phyloP scores from a whole-genome alignment of 768 basidiomycete genomes.

The Suillus fuscotomentosus region DNA sequence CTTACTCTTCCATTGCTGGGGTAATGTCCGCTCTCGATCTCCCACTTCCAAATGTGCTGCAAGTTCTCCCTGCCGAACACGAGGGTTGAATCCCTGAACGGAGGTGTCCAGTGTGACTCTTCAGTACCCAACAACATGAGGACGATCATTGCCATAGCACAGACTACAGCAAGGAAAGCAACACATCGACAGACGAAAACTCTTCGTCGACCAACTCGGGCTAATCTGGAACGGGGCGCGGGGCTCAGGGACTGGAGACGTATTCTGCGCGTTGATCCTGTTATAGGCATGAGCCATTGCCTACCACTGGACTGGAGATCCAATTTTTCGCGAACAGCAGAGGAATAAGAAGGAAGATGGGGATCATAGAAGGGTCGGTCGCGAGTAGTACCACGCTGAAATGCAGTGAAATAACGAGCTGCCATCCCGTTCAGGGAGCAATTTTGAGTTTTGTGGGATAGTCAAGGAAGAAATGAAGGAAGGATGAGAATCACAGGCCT shows the following conservation, averaged over 20 bases:
- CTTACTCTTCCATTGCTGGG: slow-evolving; percentile 72
- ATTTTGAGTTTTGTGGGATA: background rate
- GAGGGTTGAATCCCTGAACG: slow-evolving; percentile 57
- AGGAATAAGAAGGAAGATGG: slow-evolving; percentile 19
- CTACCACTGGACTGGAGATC: slow-evolving; percentile 28
- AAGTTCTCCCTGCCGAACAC: slow-evolving; percentile 71
- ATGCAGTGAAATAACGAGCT: slow-evolving; percentile 6
- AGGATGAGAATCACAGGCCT: slow-evolving; percentile 1
- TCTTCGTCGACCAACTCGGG: slow-evolving; percentile 51
- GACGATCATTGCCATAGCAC: slow-evolving; percentile 42
- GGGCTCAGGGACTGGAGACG: slow-evolving; percentile 59
- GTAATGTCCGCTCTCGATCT: slow-evolving; percentile 86
- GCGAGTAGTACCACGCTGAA: slow-evolving; percentile 9
- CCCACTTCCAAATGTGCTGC: slow-evolving; percentile 91
- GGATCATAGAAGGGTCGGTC: slow-evolving; percentile 1
- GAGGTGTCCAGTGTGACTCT: slow-evolving; percentile 37
- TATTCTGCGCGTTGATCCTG: slow-evolving; percentile 55
- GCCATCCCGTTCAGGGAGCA: background rate
- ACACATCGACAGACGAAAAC: slow-evolving; percentile 54
- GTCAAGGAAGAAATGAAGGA: slow-evolving; percentile 1
- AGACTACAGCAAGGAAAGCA: slow-evolving; percentile 49
- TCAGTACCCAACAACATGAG: slow-evolving; percentile 43
- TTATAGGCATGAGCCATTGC: slow-evolving; percentile 55
- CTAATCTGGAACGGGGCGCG: slow-evolving; percentile 41
- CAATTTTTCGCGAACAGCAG: slow-evolving; percentile 40